A percentile compares a stretch with the other conserved stretches of the same genome.
These are phyloP conservation scores for Tolypocladium capitatum DNA, from an alignment of 2,329 filamentous ascomycete genomes.

Conservation along the genomic window DNA sequence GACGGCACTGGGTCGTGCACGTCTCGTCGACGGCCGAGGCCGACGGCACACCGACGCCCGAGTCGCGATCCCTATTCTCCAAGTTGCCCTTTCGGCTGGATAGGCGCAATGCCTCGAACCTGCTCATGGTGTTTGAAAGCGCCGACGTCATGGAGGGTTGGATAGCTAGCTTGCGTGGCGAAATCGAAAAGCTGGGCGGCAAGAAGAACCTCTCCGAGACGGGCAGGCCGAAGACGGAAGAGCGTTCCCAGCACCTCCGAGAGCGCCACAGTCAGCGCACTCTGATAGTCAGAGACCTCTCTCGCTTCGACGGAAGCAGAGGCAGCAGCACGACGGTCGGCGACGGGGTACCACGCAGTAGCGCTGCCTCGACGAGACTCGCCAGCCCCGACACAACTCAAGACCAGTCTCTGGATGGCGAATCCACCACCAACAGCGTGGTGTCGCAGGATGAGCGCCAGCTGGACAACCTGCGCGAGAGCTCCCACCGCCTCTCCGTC, in stretches of 20 bases:
- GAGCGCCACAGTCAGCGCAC: conserved; percentile 31
- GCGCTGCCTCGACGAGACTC: conserved; percentile 4
- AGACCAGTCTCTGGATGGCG: conserved; percentile 36
- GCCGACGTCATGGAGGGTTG: conserved; percentile 65
- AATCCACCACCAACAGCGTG: conserved; percentile 43
- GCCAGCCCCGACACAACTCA: conserved; percentile 14
- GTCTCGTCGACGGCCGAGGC: conserved; percentile 53
- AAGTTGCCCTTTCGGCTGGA: conserved; percentile 48
- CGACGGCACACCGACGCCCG: conserved; percentile 35
- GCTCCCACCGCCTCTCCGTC: conserved; percentile 42
- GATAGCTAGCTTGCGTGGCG: conserved; percentile 53
- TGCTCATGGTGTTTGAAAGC: conserved; percentile 60
- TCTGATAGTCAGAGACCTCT: conserved; percentile 32
- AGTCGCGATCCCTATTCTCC: conserved; percentile 50
- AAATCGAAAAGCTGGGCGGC: conserved; percentile 59
- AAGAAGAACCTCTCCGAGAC: conserved; percentile 50
- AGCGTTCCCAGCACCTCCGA: conserved; percentile 18
- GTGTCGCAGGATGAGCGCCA: conserved; percentile 46
- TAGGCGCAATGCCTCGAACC: conserved; percentile 44
- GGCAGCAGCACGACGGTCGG: not conserved
- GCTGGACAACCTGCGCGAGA: conserved; percentile 43
- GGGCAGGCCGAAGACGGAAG: conserved; percentile 34
- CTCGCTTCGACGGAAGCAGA: conserved; percentile 21
- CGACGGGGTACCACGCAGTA: conserved; percentile 1
- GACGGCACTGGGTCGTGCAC: conserved; percentile 68